Evolutionary conservation across 1,139 yeast genomes (phyloP), one percentile per base, ranked within the genome.

Genomic region (Wickerhamomyces sp.): DNA sequence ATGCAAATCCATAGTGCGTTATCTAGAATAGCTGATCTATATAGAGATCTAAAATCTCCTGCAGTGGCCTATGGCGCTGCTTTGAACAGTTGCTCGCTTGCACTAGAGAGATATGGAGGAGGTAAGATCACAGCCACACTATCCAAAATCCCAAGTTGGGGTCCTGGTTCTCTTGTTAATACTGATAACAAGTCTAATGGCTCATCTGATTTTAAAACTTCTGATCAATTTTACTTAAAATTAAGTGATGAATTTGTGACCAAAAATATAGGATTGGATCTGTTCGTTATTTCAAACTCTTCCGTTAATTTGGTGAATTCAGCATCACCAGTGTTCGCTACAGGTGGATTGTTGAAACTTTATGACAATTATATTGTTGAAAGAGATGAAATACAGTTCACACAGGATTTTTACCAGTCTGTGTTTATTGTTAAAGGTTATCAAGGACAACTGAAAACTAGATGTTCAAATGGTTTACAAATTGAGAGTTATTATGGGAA

Each of bases 401-500:
- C 79, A 14, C 76, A 81, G 31, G 85, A 83, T 31, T 68, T 86
- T 51, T 67, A 67, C 29, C 63, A 68, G 30, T 66, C 76, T 3
- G 66, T 81, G 8, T 53, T 63, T 17, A 68, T 67, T 39, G 55
- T 60, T 26, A 54, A 67, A 13, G 98, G 95, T 5, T 83, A 84
- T 53, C 95, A 87, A 59, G 92, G 86, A 4, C 83, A 84, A 52
- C 65, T 92, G 50, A 89, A 89, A 58, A 75, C 89, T 30, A 82
- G 99, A 49, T 85, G 94, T 54, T 88, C 97, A 1, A 81, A 76
- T 47, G 98, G 98, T 0, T 68, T 94, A 42, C 95, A 87, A 56
- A 89, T 92, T 6, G 65, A 78, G n/a, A 78, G 78, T 42, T 86
- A 88, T 59, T 82, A 81, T 53, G 94, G 92, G 2, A 76, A 72